phyloP scores from a whole-genome alignment of 345 rosid species.

The Brassica nigra region DNA sequence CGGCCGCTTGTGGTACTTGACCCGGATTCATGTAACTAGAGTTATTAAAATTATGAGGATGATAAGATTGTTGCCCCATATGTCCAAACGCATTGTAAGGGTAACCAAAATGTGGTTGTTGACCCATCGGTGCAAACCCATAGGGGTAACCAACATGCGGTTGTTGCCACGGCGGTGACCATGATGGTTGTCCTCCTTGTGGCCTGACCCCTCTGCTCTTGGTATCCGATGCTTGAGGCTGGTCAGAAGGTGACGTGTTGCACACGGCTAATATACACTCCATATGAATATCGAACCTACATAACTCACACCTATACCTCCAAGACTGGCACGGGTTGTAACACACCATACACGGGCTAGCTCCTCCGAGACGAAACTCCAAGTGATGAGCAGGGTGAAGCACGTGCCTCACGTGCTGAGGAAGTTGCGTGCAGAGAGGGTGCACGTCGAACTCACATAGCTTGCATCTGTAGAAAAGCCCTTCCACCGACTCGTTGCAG shows the following conservation, averaged over 20 bases:
- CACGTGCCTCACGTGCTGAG: conserved; percentile 34
- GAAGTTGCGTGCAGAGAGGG: conserved; percentile 44
- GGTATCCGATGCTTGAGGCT: neutral
- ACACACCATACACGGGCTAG: conserved; percentile 42
- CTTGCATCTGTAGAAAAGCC: conserved; percentile 47
- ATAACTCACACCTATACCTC: conserved; percentile 47
- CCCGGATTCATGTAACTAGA: conserved; percentile 11
- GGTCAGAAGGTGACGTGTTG: conserved; percentile 22
- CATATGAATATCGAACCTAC: conserved; percentile 45
- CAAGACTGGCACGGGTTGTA: conserved; percentile 35
- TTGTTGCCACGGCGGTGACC: conserved; percentile 11
- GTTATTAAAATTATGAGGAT: conserved; percentile 7
- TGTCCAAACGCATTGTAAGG: neutral
- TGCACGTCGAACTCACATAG: conserved; percentile 49
- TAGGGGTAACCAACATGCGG: conserved; percentile 11
- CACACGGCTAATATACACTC: conserved; percentile 37
- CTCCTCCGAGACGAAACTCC: conserved; percentile 29
- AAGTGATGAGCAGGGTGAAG: conserved; percentile 43
- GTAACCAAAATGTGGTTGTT: neutral
- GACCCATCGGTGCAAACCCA: conserved; percentile 6
- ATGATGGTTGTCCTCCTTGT: conserved; percentile 9
- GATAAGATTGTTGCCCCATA: conserved; percentile 19
- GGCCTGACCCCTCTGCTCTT: conserved; percentile 10
- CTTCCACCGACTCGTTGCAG: conserved; percentile 40
- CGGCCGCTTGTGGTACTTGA: conserved; percentile 1